phyloP scores from a whole-genome alignment of 345 rosid genomes.

The Arabidopsis arenosa region DNA sequence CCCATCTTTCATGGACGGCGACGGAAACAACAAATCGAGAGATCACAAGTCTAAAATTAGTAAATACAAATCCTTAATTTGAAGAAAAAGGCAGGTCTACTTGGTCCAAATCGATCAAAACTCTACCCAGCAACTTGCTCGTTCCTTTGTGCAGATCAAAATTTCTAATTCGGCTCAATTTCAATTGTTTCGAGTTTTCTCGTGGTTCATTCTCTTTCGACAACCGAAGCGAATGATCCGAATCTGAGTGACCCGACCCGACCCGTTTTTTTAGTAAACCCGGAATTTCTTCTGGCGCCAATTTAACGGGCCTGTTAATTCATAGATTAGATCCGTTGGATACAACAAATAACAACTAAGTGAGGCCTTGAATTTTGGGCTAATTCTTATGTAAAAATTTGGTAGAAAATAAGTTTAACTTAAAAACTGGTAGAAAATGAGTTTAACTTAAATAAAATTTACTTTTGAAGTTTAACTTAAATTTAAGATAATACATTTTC shows the following conservation, averaged over 20 bases:
- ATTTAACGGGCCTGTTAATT: slow-evolving; percentile 20
- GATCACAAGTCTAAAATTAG: not conserved
- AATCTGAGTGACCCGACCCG: slow-evolving; percentile 21
- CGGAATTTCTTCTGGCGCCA: not conserved
- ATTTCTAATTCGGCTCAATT: slow-evolving; percentile 6
- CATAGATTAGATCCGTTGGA: not conserved
- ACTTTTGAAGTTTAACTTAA: no score
- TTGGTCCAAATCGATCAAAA: not conserved
- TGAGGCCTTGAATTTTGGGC: no score
- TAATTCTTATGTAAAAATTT: no score
- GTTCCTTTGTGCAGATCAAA: slow-evolving; percentile 3
- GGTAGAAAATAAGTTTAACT: no score
- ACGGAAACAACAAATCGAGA: not conserved
- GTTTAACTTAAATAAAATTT: no score
- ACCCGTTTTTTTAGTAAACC: not conserved
- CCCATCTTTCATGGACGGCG: slow-evolving; percentile 60
- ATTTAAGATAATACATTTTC: no score
- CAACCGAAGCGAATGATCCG: slow-evolving; percentile 1
- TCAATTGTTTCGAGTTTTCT: not conserved
- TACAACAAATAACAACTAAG: no score
- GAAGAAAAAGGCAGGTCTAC: not conserved
- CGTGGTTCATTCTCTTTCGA: not conserved
- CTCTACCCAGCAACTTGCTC: not conserved
- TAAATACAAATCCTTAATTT: slow-evolving; percentile 9
- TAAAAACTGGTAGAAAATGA: no score